These are phyloP conservation scores for Trichoderma erinaceum DNA, from an alignment of 495 filamentous ascomycete genomes.

Conservation along the genomic window DNA sequence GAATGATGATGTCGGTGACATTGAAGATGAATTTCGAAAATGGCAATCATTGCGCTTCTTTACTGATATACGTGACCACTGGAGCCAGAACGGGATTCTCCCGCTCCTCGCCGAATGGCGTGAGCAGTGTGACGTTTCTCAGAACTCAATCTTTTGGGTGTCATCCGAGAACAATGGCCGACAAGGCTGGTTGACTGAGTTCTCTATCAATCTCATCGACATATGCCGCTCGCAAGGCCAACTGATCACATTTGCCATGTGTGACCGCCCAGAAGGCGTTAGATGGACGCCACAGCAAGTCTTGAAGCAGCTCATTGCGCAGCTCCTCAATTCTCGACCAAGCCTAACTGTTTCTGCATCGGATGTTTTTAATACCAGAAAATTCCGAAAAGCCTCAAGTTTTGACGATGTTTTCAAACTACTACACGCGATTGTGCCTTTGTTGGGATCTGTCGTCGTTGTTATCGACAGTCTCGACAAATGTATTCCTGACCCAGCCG, in stretches of 20 bases:
- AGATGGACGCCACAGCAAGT: slow-evolving; percentile 14
- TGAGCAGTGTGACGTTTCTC: neutral
- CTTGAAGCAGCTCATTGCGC: slow-evolving; percentile 8
- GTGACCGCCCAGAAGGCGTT: neutral
- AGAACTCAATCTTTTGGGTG: neutral
- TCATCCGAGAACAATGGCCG: neutral
- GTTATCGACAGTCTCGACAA: neutral
- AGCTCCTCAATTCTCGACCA: neutral
- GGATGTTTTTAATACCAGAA: neutral
- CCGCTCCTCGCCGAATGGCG: neutral
- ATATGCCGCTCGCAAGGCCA: slow-evolving; percentile 9
- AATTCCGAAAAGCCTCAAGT: neutral
- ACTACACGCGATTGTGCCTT: neutral
- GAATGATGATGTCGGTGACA: neutral
- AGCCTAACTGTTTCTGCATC: neutral
- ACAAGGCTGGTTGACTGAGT: slow-evolving; percentile 3
- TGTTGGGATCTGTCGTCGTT: neutral
- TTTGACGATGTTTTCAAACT: neutral
- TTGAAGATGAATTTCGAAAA: slow-evolving; percentile 4
- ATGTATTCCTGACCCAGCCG: neutral
- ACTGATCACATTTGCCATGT: slow-evolving; percentile 6
- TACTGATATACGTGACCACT: slow-evolving; percentile 6
- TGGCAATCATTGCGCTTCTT: neutral
- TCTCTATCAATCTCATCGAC: slow-evolving; percentile 4
- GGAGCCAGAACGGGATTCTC: neutral